Percentiles rank a stretch among this genome's conserved stretches.
These are phyloP conservation scores for Emericellopsis terricola DNA, from an alignment of 495 filamentous ascomycete genomes.

Conservation along the genomic window DNA sequence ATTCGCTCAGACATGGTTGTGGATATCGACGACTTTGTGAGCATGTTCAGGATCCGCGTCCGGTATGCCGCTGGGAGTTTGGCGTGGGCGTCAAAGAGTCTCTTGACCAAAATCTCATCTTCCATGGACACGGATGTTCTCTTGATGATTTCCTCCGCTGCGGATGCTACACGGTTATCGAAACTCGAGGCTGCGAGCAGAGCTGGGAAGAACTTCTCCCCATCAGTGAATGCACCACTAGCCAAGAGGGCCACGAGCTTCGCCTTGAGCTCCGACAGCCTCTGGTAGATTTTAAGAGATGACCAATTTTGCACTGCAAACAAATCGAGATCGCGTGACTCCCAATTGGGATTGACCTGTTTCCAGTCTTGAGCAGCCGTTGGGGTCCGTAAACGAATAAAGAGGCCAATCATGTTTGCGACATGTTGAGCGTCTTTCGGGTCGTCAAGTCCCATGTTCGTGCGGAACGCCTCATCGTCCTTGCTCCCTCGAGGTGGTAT, in stretches of 20 bases:
- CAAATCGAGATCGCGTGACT: constrained; percentile 52
- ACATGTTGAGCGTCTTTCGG: constrained; percentile 54
- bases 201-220: constrained; percentile 65
- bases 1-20: constrained; percentile 48
- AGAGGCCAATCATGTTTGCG: constrained; percentile 18
- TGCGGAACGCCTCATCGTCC: constrained; percentile 54
- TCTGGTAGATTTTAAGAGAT: constrained; percentile 35
- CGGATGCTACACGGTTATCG: constrained; percentile 61
- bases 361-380: constrained; percentile 8
- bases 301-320: constrained; percentile 49
- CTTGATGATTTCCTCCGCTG: constrained; percentile 76
- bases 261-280: constrained; percentile 17
- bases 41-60: constrained; percentile 49
- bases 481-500: constrained; percentile 58
- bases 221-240: constrained; percentile 67
- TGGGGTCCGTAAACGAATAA: neutral
- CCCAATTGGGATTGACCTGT: constrained; percentile 48
- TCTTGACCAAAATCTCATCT: constrained; percentile 37
- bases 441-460: constrained; percentile 42
- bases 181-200: constrained; percentile 66
- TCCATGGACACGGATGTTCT: constrained; percentile 55
- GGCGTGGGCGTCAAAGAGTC: constrained; percentile 54
- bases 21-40: constrained; percentile 56
- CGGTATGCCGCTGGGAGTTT: constrained; percentile 53
- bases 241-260: constrained; percentile 51